phyloP scores from a whole-genome alignment of 2,329 filamentous ascomycete species.

The Aspergillus melleus region DNA sequence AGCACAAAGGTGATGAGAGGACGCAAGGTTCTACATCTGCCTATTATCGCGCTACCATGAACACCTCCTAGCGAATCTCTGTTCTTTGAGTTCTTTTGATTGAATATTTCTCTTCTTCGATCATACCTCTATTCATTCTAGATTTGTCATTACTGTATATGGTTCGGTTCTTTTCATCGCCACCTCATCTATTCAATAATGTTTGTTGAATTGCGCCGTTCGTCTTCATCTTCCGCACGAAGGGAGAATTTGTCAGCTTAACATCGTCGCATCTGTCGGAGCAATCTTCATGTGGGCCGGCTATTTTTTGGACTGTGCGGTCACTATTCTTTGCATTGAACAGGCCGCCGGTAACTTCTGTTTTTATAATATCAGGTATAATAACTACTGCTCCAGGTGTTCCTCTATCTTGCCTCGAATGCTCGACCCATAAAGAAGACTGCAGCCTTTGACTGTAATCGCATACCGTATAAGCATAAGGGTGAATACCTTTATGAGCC shows the following conservation, averaged over 20 bases:
- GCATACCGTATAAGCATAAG: too few relatives aligned
- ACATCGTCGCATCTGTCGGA: background rate
- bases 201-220: too few relatives aligned
- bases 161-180: too few relatives aligned
- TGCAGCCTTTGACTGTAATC: too few relatives aligned
- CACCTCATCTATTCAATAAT: too few relatives aligned
- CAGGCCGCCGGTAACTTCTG: background rate
- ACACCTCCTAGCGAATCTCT: background rate
- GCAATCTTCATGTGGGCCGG: background rate
- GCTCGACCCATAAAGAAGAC: too few relatives aligned
- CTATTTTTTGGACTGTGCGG: background rate
- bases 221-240: background rate
- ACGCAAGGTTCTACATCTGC: slow-evolving; percentile 17
- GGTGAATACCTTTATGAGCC: background rate
- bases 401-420: background rate
- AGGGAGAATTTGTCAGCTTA: background rate
- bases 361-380: background rate
- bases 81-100: background rate
- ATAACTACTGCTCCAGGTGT: background rate
- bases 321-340: background rate
- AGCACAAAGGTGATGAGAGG: background rate
- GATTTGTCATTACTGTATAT: background rate
- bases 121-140: background rate
- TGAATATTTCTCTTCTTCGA: background rate
- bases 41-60: slow-evolving; percentile 20